Base-by-base conservation (phyloP, 176 grass and related monocot species). In the Alloteropsis semialata region DNA sequence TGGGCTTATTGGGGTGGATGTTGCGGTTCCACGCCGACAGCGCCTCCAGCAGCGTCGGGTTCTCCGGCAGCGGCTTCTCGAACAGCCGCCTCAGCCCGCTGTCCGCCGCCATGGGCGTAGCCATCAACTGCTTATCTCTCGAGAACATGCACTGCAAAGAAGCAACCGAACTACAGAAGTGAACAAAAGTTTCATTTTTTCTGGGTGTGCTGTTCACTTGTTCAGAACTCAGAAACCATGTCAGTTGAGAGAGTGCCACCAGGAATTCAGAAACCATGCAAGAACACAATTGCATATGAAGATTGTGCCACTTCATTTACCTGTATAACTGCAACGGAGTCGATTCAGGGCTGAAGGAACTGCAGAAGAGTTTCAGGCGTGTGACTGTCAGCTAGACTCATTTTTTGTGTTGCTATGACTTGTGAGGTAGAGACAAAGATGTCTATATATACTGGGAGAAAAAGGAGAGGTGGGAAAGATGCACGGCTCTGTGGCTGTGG, bases 41-140 rank as follows among this genome's bases (percentile, higher is more conserved):
- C 24, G 97, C 92, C 62, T 96, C 97, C 84, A 99, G 85, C 65
- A 99, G 91, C 29, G 93, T 99, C 46, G 87, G 91, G 77, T 90
- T 93, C 64, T 99, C 97, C 15, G 91, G 97, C 85, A 96, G 42
- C 15, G 91, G 97, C 79, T 90, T 99, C 84, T 99, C 93, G 71
- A 99, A 99, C 59, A 99, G 72, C n/a, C 87, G 85, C 64, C 87
- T 81, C 80, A 99, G 76, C 67, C 93, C 83, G 46, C 91, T 77
- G 88, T 90, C 90, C 17, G 87, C 59, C 30, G 93, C 91, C 93
- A 96, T 94, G 56, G 34, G 28, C 59, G 30, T 49, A 39, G 42
- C 12, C 33, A 64, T 65, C 36, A 39, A 2, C 48, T 38, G 39
- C 55, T 63, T 72, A 1, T 24, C 78, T 3, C 17, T 38, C 8